Evolutionary conservation across 495 filamentous ascomycete genomes (phyloP), one percentile per base, ranked within the genome.

Genomic region (Monascus purpureus): DNA sequence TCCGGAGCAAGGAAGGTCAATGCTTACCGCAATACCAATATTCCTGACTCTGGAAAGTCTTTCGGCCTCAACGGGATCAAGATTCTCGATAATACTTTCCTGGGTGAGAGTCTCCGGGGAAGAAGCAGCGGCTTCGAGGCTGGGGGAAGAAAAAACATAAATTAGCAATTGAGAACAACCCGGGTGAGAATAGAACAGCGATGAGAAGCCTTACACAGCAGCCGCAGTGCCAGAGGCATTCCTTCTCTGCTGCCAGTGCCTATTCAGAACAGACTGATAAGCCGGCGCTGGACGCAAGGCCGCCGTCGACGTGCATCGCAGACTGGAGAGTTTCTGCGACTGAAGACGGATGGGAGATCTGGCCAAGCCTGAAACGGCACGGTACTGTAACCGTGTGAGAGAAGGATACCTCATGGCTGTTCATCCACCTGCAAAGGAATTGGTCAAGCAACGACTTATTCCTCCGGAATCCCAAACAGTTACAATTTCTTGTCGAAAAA

Each of bases 1-100:
- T n/a, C n/a, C n/a, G n/a, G n/a, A n/a, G n/a, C n/a, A n/a, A n/a
- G n/a, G n/a, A n/a, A 30, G 14, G 14, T 9, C 16, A 4, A 8
- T 17, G 22, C 70, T 36, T 74, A 90, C 83, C 49, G 92, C 92
- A 65, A 99, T 99, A 54, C 92, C 92, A 58, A 99, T 96, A 51
- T 99, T 99, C 36, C 92, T 71, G 32, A 95, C 77, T 56, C 63
- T 73, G 26, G 75, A 68, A 34, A 99, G 49, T 37, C 92, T 72
- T 38, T 72, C 68, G 23, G 70, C 70, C 55, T 99, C 92, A 14
- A 71, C 59, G 8, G 82, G 77, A 39, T 80, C 66, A 24, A 88
- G 64, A 46, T 80, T 82, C 29, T 69, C 65, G 47, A 85, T 78
- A 48, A 75, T 90, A 11, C 65, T 65, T 32, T 75, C 66, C 55